Evolutionary conservation across 805 yeast species (phyloP).

Genomic region (Starmerella floricola): DNA sequence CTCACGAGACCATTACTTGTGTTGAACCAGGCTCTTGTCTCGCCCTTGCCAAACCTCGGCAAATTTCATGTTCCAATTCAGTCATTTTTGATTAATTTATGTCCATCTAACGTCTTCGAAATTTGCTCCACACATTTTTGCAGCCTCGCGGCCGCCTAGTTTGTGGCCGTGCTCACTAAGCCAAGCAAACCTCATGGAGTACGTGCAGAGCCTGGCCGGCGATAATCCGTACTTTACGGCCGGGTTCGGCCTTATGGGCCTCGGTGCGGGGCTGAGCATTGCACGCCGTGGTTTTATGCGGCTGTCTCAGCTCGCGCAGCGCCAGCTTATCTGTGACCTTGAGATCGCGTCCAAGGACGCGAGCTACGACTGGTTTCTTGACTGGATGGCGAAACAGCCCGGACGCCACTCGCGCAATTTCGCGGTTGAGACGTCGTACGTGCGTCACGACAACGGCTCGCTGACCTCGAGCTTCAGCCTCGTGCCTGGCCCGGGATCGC

Average conservation of each 20-base stretch:
- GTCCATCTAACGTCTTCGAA: too few relatives aligned
- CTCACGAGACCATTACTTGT: too few relatives aligned
- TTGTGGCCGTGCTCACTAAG: not conserved
- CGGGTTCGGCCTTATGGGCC: conserved; percentile 92
- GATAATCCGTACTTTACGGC: conserved; percentile 95
- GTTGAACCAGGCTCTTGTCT: too few relatives aligned
- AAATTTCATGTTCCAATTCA: too few relatives aligned
- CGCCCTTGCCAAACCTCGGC: too few relatives aligned
- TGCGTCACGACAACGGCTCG: conserved; percentile 87
- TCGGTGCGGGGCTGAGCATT: conserved; percentile 80
- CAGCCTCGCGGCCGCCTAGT: too few relatives aligned
- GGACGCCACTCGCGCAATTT: conserved; percentile 67
- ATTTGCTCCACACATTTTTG: too few relatives aligned
- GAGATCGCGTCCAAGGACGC: conserved; percentile 91
- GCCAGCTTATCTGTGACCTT: conserved; percentile 77
- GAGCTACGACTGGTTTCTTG: conserved; percentile 86
- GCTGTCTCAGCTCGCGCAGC: conserved; percentile 54
- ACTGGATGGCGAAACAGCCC: conserved; percentile 86
- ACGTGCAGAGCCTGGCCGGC: conserved; percentile 27
- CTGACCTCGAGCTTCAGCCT: conserved; percentile 75
- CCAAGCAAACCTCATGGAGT: conserved; percentile 8
- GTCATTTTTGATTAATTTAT: too few relatives aligned
- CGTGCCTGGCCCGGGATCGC: conserved; percentile 97
- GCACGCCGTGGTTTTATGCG: conserved; percentile 57
- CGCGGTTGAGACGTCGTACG: conserved; percentile 74